Percentiles rank a stretch among this genome's conserved stretches.
Conservation (phyloP, 148 eudicot genomes). For the Amaranthus hypochondriacus region DNA sequence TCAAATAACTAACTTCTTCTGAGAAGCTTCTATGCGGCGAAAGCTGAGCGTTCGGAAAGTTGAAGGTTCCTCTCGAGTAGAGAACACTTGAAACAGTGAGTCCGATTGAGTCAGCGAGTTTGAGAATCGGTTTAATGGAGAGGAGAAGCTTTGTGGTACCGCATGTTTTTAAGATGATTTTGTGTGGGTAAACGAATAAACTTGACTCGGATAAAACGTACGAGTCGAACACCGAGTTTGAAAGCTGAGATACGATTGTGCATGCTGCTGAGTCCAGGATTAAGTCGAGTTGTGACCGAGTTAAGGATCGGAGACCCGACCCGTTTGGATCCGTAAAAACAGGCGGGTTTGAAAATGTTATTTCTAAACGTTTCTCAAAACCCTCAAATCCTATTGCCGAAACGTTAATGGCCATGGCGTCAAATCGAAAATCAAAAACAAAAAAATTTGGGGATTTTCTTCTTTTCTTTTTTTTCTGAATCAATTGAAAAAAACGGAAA, state of each 20-base stretch:
- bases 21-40: conserved; percentile 60
- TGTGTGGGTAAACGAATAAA: conserved; percentile 46
- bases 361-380: conserved; percentile 52
- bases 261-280: conserved; percentile 46
- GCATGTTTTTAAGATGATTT: conserved; percentile 55
- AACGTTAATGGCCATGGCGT: not conserved
- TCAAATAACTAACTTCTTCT: conserved; percentile 46
- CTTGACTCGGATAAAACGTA: conserved; percentile 68
- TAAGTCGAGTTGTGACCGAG: conserved; percentile 39
- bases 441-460: not conserved
- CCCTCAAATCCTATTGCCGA: conserved; percentile 58
- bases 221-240: conserved; percentile 54
- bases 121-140: conserved; percentile 44
- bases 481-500: not conserved
- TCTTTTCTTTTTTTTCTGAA: not conserved
- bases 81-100: conserved; percentile 43
- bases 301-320: conserved; percentile 39
- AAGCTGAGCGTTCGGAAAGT: conserved; percentile 45
- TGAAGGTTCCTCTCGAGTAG: conserved; percentile 63
- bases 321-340: conserved; percentile 34
- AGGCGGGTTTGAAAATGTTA: conserved; percentile 31
- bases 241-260: conserved; percentile 49
- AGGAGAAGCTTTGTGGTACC: conserved; percentile 59
- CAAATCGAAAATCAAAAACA: too few species aligned
- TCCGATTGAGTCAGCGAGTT: conserved; percentile 36